Percentiles rank a stretch among this genome's conserved stretches.
Conservation (phyloP, 139 green algal species). For the Tetraselmis striata region DNA sequence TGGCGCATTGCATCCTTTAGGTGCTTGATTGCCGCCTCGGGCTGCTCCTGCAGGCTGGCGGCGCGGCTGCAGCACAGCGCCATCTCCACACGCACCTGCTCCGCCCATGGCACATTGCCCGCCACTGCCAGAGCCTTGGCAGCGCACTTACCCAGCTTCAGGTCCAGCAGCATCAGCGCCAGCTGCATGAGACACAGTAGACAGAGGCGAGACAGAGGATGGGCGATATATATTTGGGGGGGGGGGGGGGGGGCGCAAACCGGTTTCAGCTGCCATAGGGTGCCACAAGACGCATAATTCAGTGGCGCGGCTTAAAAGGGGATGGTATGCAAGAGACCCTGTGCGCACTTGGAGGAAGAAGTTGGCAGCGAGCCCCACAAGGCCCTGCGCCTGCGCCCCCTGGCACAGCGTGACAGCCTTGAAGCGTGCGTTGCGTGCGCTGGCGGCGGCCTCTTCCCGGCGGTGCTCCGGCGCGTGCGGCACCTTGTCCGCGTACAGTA, state of each 20-base stretch:
- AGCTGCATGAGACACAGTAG: neutral
- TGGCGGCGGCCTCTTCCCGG: neutral
- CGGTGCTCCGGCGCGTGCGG: neutral
- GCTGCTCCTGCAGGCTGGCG: conserved; percentile 2
- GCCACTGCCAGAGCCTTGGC: conserved; percentile 9
- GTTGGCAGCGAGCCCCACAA: neutral
- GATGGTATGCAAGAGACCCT: too few species aligned
- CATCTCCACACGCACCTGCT: conserved; percentile 1
- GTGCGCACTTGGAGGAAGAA: conserved; percentile 10
- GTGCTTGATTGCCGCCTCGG: neutral
- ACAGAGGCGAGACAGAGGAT: neutral
- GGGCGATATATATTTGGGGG: neutral
- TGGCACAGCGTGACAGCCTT: conserved; percentile 1
- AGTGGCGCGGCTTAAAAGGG: too few species aligned
- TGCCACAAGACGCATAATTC: too few species aligned
- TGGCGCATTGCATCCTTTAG: neutral
- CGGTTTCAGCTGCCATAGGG: too few species aligned
- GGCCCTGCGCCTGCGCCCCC: neutral
- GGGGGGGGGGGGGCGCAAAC: too few species aligned
- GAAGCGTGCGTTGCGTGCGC: conserved; percentile 9
- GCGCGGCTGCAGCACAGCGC: conserved; percentile 13
- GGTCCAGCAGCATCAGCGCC: conserved; percentile 15
- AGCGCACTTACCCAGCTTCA: conserved; percentile 10
- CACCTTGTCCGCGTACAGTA: conserved; percentile 13
- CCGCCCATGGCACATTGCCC: neutral